These are phyloP conservation scores for Ustilago cynodontis DNA, from an alignment of 1,284 basidiomycete genomes.

Conservation along the genomic window DNA sequence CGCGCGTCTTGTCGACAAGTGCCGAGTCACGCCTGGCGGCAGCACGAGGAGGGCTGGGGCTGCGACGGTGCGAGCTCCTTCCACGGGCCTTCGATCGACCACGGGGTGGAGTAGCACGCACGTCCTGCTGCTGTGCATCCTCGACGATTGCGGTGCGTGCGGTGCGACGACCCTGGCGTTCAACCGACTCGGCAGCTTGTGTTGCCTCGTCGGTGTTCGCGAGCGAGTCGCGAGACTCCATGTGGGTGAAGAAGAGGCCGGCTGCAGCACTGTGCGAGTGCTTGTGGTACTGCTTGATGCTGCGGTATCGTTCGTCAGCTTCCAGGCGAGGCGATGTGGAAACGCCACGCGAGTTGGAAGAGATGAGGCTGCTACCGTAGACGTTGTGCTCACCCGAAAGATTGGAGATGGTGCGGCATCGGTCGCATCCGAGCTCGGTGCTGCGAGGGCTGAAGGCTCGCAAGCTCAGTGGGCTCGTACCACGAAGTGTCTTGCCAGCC, in stretches of 20 bases:
- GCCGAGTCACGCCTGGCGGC: constrained; percentile 46
- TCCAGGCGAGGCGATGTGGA: constrained; percentile 35
- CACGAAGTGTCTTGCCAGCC: constrained; percentile 55
- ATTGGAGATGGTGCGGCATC: constrained; percentile 53
- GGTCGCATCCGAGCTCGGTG: constrained; percentile 47
- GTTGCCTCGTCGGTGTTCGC: constrained; percentile 7
- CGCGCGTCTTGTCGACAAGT: constrained; percentile 2
- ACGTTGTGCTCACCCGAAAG: constrained; percentile 46
- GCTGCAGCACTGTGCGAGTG: constrained; percentile 59
- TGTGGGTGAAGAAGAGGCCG: constrained; percentile 52
- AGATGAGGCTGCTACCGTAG: constrained; percentile 43
- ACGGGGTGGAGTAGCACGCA: constrained; percentile 45
- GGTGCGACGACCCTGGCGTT: constrained; percentile 32
- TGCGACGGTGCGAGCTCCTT: constrained; percentile 54
- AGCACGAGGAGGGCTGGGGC: constrained; percentile 54
- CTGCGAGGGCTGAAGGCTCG: constrained; percentile 42
- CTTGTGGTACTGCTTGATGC: constrained; percentile 53
- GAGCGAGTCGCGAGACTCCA: constrained; percentile 32
- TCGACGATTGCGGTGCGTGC: constrained; percentile 9
- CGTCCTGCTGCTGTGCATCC: constrained; percentile 29
- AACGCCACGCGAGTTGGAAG: constrained; percentile 32
- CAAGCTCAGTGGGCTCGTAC: constrained; percentile 41
- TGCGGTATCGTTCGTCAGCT: constrained; percentile 37
- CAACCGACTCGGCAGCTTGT: constrained; percentile 1
- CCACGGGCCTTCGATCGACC: constrained; percentile 59